These are phyloP conservation scores for Coelastrella sp. DNA, from an alignment of 139 green algal species.

Conservation along the genomic window DNA sequence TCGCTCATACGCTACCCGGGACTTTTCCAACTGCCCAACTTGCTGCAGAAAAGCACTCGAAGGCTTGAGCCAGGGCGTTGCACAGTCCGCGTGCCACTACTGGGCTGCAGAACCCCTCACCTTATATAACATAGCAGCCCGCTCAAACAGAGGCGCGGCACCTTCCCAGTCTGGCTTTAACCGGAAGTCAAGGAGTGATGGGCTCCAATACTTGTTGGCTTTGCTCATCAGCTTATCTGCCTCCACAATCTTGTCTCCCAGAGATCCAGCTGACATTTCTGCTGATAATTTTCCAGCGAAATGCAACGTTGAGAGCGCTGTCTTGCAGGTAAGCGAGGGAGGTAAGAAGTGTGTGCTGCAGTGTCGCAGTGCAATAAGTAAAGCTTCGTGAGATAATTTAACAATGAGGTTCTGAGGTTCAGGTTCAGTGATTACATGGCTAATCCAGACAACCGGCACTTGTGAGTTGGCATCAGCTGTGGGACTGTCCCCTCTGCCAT, in stretches of 20 bases:
- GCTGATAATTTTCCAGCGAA: not conserved
- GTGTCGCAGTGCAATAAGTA: too few species aligned
- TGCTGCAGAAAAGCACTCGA: conserved; percentile 59
- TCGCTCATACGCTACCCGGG: conserved; percentile 72
- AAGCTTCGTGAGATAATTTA: too few species aligned
- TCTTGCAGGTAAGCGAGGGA: too few species aligned
- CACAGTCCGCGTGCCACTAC: not conserved
- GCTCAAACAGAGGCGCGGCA: conserved; percentile 74
- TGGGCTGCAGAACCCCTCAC: conserved; percentile 44
- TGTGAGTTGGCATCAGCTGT: too few species aligned
- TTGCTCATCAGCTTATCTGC: conserved; percentile 42
- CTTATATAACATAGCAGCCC: conserved; percentile 76
- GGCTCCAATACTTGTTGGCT: conserved; percentile 55
- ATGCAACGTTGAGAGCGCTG: too few species aligned
- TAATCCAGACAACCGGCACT: too few species aligned
- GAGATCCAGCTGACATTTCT: not conserved
- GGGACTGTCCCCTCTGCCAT: too few species aligned
- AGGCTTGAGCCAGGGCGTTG: not conserved
- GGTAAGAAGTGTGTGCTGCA: too few species aligned
- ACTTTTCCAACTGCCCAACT: conserved; percentile 60
- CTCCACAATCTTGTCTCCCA: conserved; percentile 36
- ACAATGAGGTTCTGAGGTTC: too few species aligned
- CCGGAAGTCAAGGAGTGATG: conserved; percentile 72
- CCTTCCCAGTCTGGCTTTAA: conserved; percentile 59
- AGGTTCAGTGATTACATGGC: too few species aligned